phyloP scores from a whole-genome alignment of 2,329 filamentous ascomycete species.

The Fusarium nanum region DNA sequence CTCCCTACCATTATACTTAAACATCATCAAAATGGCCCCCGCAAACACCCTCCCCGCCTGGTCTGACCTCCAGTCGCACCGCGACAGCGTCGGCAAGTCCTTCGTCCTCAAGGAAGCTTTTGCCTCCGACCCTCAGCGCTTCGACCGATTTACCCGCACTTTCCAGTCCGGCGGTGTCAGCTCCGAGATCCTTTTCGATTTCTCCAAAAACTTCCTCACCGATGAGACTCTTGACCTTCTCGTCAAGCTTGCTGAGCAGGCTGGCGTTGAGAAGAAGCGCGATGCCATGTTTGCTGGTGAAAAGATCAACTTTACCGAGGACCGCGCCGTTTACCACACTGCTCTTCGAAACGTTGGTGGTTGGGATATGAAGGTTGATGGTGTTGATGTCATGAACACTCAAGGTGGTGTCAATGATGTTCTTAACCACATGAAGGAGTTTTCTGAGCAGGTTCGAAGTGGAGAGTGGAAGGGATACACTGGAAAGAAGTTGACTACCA shows the following conservation, averaged over 20 bases:
- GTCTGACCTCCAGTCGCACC: constrained; percentile 91
- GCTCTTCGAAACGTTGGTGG: constrained; percentile 91
- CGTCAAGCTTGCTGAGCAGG: constrained; percentile 90
- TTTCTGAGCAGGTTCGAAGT: constrained; percentile 92
- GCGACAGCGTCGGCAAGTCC: constrained; percentile 84
- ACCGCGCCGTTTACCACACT: constrained; percentile 94
- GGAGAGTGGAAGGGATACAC: constrained; percentile 98
- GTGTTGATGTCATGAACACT: constrained; percentile 90
- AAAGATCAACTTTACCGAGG: constrained; percentile 99
- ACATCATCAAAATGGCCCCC: constrained; percentile 72
- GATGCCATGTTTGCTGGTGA: constrained; percentile 98
- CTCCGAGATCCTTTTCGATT: constrained; percentile 95
- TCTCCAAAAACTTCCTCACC: constrained; percentile 98
- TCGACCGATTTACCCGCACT: constrained; percentile 88
- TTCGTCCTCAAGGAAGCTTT: constrained; percentile 96
- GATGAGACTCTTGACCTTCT: constrained; percentile 91
- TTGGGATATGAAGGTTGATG: constrained; percentile 85
- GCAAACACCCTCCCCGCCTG: constrained; percentile 88
- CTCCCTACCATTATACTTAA: too few species aligned
- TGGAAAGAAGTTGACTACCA: constrained; percentile 95
- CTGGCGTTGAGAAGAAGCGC: constrained; percentile 89
- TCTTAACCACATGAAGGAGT: constrained; percentile 97
- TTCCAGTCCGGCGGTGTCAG: constrained; percentile 86
- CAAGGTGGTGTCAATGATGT: constrained; percentile 91
- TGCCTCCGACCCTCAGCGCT: constrained; percentile 86